Conservation (phyloP, 2,329 filamentous ascomycete species). For the Cladorrhinum sp. region DNA sequence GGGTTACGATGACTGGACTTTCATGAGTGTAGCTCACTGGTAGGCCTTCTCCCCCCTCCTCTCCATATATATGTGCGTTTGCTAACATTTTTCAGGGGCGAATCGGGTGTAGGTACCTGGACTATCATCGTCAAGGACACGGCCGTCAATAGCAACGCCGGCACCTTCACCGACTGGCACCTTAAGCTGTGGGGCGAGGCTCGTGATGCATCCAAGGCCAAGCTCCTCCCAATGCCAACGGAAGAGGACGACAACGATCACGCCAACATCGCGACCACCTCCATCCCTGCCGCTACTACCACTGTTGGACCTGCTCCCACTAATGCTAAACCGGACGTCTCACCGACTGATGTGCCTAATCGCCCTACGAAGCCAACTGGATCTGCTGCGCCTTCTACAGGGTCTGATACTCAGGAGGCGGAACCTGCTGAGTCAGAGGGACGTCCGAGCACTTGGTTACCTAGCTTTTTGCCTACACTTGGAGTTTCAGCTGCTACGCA, state of each 20-base stretch:
- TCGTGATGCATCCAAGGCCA: slow-evolving; percentile 71
- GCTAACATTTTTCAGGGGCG: slow-evolving; percentile 63
- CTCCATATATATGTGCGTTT: background rate
- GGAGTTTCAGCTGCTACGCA: slow-evolving; percentile 83
- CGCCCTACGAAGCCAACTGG: slow-evolving; percentile 56
- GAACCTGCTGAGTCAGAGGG: slow-evolving; percentile 24
- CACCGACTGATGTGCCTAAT: slow-evolving; percentile 62
- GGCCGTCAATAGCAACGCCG: slow-evolving; percentile 69
- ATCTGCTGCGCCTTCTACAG: slow-evolving; percentile 32
- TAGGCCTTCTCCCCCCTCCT: slow-evolving; percentile 43
- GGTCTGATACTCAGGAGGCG: slow-evolving; percentile 22
- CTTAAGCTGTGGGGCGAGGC: slow-evolving; percentile 91
- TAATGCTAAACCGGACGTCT: slow-evolving; percentile 36
- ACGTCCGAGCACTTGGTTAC: slow-evolving; percentile 60
- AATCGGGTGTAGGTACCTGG: slow-evolving; percentile 84
- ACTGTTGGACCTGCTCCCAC: slow-evolving; percentile 49
- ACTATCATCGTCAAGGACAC: slow-evolving; percentile 87
- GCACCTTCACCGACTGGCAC: slow-evolving; percentile 86
- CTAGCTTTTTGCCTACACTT: slow-evolving; percentile 86
- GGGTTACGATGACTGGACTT: slow-evolving; percentile 95
- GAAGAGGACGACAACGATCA: slow-evolving; percentile 83
- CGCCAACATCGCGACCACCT: slow-evolving; percentile 63
- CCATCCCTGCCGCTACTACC: slow-evolving; percentile 60
- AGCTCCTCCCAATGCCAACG: slow-evolving; percentile 74
- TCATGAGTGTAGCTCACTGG: slow-evolving; percentile 98